phyloP scores from a whole-genome alignment of 441 rosid species.

The Eutrema salsugineum region DNA sequence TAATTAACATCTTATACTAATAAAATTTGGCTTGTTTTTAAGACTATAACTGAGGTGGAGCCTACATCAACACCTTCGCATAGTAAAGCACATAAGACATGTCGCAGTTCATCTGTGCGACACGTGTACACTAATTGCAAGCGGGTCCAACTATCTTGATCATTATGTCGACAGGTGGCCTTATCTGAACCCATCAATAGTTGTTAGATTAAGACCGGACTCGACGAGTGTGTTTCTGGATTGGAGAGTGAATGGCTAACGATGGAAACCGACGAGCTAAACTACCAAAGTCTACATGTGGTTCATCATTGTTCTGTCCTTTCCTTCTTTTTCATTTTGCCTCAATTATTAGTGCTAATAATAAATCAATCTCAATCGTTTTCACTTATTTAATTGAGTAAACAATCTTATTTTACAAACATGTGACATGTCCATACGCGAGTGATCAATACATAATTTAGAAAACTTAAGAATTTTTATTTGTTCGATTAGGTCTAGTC shows the following conservation, averaged over 20 bases:
- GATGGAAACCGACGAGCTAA: slow-evolving; percentile 19
- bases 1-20: too few relatives aligned
- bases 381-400: neutral
- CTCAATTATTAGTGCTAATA: slow-evolving; percentile 3
- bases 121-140: slow-evolving; percentile 24
- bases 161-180: neutral
- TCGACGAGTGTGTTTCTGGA: slow-evolving; percentile 20
- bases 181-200: neutral
- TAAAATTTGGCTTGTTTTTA: slow-evolving; percentile 7
- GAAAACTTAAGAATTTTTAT: neutral
- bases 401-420: neutral
- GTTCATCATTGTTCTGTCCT: slow-evolving; percentile 5
- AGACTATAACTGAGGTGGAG: slow-evolving; percentile 14
- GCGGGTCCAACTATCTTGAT: slow-evolving; percentile 17
- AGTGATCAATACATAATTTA: slow-evolving; percentile 1
- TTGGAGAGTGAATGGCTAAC: slow-evolving; percentile 14
- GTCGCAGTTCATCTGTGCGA: slow-evolving; percentile 5
- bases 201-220: slow-evolving; percentile 15
- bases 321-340: neutral
- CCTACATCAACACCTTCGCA: slow-evolving; percentile 16
- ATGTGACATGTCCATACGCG: neutral
- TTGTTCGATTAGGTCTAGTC: neutral
- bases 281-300: slow-evolving; percentile 20
- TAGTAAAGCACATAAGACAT: slow-evolving; percentile 23
- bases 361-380: neutral